Conservation (phyloP, 495 filamentous ascomycete genomes). For the Penicillium egyptiacum region DNA sequence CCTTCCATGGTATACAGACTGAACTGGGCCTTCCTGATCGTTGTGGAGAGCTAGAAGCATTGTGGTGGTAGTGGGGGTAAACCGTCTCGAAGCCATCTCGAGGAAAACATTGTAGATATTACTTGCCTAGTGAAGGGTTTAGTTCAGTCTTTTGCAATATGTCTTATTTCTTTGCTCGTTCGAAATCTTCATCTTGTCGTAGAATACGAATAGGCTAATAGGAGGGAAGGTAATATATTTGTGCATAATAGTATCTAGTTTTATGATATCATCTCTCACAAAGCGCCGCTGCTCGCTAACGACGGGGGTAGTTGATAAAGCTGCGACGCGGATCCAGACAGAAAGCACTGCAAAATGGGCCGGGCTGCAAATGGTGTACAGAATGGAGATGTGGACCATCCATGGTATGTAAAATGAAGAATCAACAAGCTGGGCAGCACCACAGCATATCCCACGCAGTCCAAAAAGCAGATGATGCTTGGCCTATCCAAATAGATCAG, state of each 20-base stretch:
- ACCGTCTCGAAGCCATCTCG: constrained; percentile 16
- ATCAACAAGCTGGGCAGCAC: not conserved
- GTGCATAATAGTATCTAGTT: not conserved
- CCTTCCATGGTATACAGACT: constrained; percentile 12
- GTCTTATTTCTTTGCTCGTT: constrained; percentile 19
- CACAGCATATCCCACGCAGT: not conserved
- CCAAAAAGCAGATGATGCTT: not conserved
- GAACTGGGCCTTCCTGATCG: constrained; percentile 15
- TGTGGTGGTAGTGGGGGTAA: constrained; percentile 3
- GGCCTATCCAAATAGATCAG: constrained; percentile 63
- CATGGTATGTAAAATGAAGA: not conserved
- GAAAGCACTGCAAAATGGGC: constrained; percentile 2
- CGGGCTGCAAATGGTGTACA: not conserved
- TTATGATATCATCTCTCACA: constrained; percentile 6
- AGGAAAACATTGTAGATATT: constrained; percentile 45
- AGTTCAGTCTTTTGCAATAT: constrained; percentile 36
- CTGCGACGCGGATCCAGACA: constrained; percentile 11
- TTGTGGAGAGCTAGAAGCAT: constrained; percentile 12
- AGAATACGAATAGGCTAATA: not conserved
- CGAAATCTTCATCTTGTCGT: not conserved
- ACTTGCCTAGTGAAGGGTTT: constrained; percentile 29
- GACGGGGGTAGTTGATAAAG: constrained; percentile 24
- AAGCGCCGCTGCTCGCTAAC: constrained; percentile 9
- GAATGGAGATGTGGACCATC: not conserved
- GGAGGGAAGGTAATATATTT: not conserved